These are phyloP conservation scores for Colletotrichum zoysiae DNA, from an alignment of 2,329 filamentous ascomycete genomes.

Conservation along the genomic window DNA sequence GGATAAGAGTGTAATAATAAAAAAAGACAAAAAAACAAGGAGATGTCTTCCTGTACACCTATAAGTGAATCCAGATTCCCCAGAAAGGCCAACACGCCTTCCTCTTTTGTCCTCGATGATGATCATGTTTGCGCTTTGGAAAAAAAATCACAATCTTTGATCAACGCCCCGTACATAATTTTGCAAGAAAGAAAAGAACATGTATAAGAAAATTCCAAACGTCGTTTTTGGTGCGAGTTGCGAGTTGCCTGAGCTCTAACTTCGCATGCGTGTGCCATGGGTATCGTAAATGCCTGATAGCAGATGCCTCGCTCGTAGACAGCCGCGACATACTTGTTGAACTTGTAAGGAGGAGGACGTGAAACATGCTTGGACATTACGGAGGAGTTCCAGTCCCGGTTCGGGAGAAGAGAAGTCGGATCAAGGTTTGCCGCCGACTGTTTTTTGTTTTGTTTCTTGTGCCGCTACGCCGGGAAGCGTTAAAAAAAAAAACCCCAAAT, in stretches of 20 bases:
- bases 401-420: too few relatives aligned
- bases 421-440: background rate
- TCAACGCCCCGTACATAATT: background rate
- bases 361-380: background rate
- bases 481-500: too few relatives aligned
- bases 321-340: conserved; percentile 11
- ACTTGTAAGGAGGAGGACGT: background rate
- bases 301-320: conserved; percentile 38
- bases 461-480: background rate
- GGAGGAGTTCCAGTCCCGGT: too few relatives aligned
- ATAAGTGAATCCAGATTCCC: conserved; percentile 28
- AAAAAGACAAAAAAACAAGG: background rate
- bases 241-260: conserved; percentile 19
- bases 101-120: background rate
- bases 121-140: background rate
- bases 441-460: background rate
- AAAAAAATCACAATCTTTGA: background rate
- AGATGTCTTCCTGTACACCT: conserved; percentile 30
- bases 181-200: background rate
- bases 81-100: background rate
- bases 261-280: conserved; percentile 30
- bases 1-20: background rate
- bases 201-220: background rate
- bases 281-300: conserved; percentile 45
- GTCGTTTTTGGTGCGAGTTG: background rate